Base-by-base conservation (phyloP, 352 stramenopile genomes). In the Phytophthora sojae region DNA sequence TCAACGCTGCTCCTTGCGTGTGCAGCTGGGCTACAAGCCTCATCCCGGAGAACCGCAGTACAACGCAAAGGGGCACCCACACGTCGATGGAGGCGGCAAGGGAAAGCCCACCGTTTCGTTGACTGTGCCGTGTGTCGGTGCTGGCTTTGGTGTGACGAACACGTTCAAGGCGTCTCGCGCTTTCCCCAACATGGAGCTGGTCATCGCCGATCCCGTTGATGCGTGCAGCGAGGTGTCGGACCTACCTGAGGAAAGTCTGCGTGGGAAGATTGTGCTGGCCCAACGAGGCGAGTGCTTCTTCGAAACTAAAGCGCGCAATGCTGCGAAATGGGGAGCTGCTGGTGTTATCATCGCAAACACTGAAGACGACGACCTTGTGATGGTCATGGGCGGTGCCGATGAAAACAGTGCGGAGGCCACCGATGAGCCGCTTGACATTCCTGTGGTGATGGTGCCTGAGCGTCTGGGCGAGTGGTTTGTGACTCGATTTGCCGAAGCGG, bases 291-390 rank as follows among this genome's bases (percentile, higher is more conserved):
- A 79, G 52, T 95, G 88, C 64, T 93, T 82, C 63, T 94, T 94
- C 45, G 88, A 94, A 76, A 82, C 49, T 52, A 95, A 95, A 69
- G 88, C 82, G 11, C 75, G 74, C 14, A 86, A 93, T 67, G 84
- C 79, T 2, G 73, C 61, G 2, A 67, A 69, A 6, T 79, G 71
- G 12, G 86, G 85, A 0, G 86, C 86, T 5, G 66, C 73, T 0
- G 88, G 80, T 47, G 71, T 93, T 14, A 81, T 95, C 44, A 69
- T 95, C 26, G 69, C 88, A 19, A 95, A 94, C 64, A 83, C 82
- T 23, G 73, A 81, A 61, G 83, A 91, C 23, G 75, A 90, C 19
- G 75, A 83, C 1, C 75, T 93, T 51, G 78, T 96, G 37, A 94
- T 95, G 76, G 82, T 95, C 61, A 96, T 96, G 89, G 88, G 82